Conservation (phyloP, 2,329 filamentous ascomycete genomes). For the Fusarium chlamydosporum region DNA sequence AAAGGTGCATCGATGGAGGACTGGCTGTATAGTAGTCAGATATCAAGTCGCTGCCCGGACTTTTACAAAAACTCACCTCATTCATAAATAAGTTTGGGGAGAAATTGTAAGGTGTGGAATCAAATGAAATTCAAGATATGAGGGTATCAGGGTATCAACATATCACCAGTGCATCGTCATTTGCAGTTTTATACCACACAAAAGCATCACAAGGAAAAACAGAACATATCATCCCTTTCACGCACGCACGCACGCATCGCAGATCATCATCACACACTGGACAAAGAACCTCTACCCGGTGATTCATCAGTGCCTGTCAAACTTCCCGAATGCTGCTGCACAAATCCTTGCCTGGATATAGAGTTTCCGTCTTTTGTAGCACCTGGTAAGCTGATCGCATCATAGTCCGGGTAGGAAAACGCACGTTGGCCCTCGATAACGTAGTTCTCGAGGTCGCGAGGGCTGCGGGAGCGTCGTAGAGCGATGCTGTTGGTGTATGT, state of each 20-base stretch:
- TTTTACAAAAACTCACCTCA: conserved; percentile 27
- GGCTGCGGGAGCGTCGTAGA: conserved; percentile 10
- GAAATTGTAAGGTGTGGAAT: not conserved
- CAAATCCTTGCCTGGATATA: conserved; percentile 15
- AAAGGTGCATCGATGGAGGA: not conserved
- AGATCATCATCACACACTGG: conserved; percentile 29
- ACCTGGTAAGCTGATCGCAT: conserved; percentile 41
- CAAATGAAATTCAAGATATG: conserved; percentile 19
- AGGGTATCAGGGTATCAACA: conserved; percentile 10
- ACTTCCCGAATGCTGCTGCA: conserved; percentile 26
- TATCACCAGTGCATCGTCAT: conserved; percentile 14
- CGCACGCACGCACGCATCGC: not conserved
- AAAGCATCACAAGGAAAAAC: conserved; percentile 6
- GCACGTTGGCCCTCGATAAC: conserved; percentile 25
- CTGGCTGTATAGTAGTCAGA: conserved; percentile 19
- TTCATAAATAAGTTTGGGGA: not conserved
- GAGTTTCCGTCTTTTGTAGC: conserved; percentile 30
- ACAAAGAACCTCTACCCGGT: conserved; percentile 25
- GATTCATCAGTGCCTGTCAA: conserved; percentile 22
- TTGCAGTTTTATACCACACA: not conserved
- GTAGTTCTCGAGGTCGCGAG: conserved; percentile 12
- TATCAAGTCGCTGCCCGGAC: not conserved
- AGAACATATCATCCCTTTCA: not conserved
- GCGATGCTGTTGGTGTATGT: conserved; percentile 15
- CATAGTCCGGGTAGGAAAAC: conserved; percentile 33